These are phyloP conservation scores for Thelephora aurantiotincta DNA, from an alignment of 768 basidiomycete species.

Conservation along the genomic window DNA sequence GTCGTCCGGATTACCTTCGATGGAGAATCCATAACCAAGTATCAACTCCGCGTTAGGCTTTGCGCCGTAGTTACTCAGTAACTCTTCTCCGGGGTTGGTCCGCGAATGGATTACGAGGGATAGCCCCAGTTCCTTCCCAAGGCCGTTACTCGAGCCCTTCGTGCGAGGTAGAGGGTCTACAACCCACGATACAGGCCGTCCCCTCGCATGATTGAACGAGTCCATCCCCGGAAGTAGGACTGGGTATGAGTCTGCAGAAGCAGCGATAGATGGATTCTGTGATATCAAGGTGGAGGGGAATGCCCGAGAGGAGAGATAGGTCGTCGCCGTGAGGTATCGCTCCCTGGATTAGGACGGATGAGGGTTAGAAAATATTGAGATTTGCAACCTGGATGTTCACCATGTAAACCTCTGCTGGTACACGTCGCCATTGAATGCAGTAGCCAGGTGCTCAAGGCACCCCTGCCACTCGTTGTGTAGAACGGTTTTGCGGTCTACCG, in stretches of 20 bases:
- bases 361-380: no score
- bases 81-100: conserved; percentile 31
- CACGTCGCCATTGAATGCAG: no score
- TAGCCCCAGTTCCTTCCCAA: conserved; percentile 23
- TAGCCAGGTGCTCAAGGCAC: conserved; percentile 21
- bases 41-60: conserved; percentile 87
- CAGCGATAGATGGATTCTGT: conserved; percentile 33
- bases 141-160: not conserved
- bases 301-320: conserved; percentile 75
- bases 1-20: conserved; percentile 72
- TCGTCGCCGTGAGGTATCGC: conserved; percentile 53
- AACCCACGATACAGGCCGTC: conserved; percentile 73
- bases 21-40: conserved; percentile 82
- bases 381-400: not conserved
- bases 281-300: conserved; percentile 80
- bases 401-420: not conserved
- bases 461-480: conserved; percentile 52
- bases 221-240: conserved; percentile 83
- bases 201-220: conserved; percentile 72
- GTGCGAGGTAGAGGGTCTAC: conserved; percentile 19
- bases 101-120: conserved; percentile 45
- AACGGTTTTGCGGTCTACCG: conserved; percentile 43
- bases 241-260: conserved; percentile 44
- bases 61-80: conserved; percentile 87
- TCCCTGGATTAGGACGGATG: conserved; percentile 32